Base-by-base conservation (phyloP, 441 rosid genomes). In the Hura crepitans region DNA sequence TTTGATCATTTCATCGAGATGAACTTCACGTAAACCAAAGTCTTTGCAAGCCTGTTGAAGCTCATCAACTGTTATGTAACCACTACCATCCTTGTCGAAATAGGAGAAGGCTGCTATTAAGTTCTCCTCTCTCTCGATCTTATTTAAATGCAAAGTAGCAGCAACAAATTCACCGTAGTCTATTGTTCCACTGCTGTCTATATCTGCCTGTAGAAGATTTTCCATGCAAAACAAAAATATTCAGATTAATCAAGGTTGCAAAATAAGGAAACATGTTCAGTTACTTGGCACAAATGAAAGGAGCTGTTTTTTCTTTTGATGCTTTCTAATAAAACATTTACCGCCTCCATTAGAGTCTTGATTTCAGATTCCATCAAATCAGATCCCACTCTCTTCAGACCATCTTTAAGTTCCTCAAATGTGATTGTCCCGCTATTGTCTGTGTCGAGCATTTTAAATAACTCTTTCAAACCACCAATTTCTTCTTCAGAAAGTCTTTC, bases 401-500 rank as follows among this genome's bases (percentile, higher is more conserved):
- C 97, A 0, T 49, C 86, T 77, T 92, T 92, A 27, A 90, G 90
- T 74, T 92, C 96, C 76, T 92, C 93, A 58, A 86, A 83, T 5
- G 97, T 89, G 65, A 90, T 92, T 8, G 92, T 79, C 60, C 98
- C 98, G 75, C 96, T 92, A 63, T 66, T 83, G 77, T 92, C 96
- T 6, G 96, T 89, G 57, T 92, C 96, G 54, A 92, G 84, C 93
- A 87, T 90, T 72, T 86, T 90, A 74, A 92, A 92, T 79, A 92
- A 64, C 79, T 90, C 95, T 75, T 80, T 90, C 71, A 92, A 77
- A 12, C 97, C 97, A 45, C 93, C 96, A 42, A 92, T 92, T 71
- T 92, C 97, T 85, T 92, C 98, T 69, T 90, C 96, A 0, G 98
- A 92, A 62, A 92, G 90, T 66, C 95, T 84, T 79, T 92, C 98